Conservation (phyloP, 306 rosid genomes). For the Quercus rubra region DNA sequence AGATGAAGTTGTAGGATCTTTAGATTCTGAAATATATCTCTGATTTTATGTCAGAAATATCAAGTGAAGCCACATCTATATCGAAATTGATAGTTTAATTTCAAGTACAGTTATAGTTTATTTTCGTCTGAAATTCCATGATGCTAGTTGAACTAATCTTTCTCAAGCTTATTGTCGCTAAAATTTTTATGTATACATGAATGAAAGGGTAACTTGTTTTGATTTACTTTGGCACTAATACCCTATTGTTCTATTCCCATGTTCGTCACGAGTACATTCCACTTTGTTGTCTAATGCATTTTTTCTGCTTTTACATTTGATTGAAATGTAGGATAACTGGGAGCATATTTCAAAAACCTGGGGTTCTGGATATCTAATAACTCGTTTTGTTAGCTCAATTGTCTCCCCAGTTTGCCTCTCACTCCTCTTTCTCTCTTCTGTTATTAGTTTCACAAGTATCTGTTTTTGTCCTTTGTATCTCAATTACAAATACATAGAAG, state of each 20-base stretch:
- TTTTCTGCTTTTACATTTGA: neutral
- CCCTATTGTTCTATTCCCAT: neutral
- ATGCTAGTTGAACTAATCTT: neutral
- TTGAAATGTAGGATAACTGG: conserved; percentile 66
- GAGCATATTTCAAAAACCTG: conserved; percentile 52
- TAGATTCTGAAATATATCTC: neutral
- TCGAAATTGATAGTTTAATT: neutral
- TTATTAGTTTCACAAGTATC: conserved; percentile 9
- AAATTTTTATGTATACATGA: neutral
- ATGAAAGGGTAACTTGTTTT: neutral
- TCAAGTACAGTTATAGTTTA: neutral
- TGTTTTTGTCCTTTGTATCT: neutral
- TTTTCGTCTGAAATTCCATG: neutral
- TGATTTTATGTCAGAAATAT: neutral
- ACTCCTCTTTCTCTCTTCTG: neutral
- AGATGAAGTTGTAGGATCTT: neutral
- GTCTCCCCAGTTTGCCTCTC: conserved; percentile 74
- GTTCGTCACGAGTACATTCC: neutral
- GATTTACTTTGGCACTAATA: neutral
- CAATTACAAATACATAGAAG: neutral
- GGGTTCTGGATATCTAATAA: conserved; percentile 73
- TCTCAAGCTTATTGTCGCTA: neutral
- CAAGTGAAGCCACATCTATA: neutral
- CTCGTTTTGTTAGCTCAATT: conserved; percentile 57
- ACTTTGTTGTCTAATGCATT: neutral